Evolutionary conservation across 2,329 filamentous ascomycete species (phyloP), one percentile per base, ranked within the genome.

Genomic region (Monosporascus ibericus): DNA sequence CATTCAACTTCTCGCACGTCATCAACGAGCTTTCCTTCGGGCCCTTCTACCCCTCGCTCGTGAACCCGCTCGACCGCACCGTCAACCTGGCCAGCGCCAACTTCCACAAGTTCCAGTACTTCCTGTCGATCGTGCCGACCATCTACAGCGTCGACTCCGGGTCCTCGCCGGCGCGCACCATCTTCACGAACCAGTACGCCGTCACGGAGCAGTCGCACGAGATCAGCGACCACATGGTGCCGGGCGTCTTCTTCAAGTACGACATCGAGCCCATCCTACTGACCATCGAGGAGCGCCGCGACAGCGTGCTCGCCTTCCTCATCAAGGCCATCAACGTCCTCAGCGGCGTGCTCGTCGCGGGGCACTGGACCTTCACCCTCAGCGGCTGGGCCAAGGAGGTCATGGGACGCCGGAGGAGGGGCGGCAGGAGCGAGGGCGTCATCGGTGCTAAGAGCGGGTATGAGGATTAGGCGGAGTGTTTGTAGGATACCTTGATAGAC

Each of bases 31-130:
- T 99, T 62, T 96, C 92, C 53, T 99, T 96, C 71, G 94, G 94
- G 4, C 87, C 91, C n/a, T 96, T 92, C 75, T 97, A 96, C 74
- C 92, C 94, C 1, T 90, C 87, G 25, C 85, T 99, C 51, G 81
- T 87, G 64, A 99, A 99, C 74, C 94, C 94, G 0, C 88, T 99
- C 64, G 94, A 97, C 74, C 86, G 87, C 60, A 97, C 94, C 44
- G 83, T 92, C 71, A 88, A 92, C 64, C 72, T 78, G 3, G 92
- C 88, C n/a, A 67, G 77, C 17, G 68, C 72, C 55, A 80, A 95
- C 76, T 97, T 96, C 77, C 87, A 92, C 81, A 95, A 94, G 72
- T 97, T 91, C 76, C 94, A 99, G 72, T 99, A 99, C 80, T 97
- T 94, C 75, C 79, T 97, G 66, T 95, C 89, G 39, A 81, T 99